Conservation (phyloP, 1,139 yeast genomes). For the Protomyces gravidus region DNA sequence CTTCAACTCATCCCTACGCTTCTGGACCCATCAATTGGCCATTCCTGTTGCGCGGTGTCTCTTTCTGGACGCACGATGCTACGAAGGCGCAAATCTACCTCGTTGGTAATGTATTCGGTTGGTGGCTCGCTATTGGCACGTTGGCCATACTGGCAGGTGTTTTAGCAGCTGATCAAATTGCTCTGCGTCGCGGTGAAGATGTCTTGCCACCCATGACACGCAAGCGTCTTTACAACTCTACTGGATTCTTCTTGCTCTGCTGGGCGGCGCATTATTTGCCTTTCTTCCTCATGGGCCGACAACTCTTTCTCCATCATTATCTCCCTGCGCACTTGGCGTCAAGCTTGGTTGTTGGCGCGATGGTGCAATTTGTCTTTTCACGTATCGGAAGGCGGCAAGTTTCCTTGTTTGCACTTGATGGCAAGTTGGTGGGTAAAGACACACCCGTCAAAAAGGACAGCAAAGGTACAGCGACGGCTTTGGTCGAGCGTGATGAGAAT, state of each 20-base stretch:
- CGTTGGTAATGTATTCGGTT: constrained; percentile 84
- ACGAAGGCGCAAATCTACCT: constrained; percentile 74
- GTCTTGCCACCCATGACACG: constrained; percentile 62
- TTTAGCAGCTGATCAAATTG: constrained; percentile 66
- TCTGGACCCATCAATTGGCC: constrained; percentile 95
- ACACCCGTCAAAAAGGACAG: constrained; percentile 4
- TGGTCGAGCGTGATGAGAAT: constrained; percentile 14
- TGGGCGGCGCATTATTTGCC: constrained; percentile 90
- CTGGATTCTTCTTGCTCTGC: constrained; percentile 79
- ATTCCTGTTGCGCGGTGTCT: constrained; percentile 81
- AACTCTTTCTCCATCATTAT: constrained; percentile 90
- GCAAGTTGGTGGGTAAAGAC: constrained; percentile 2
- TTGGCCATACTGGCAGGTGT: constrained; percentile 63
- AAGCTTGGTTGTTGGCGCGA: constrained; percentile 74
- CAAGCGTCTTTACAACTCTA: constrained; percentile 69
- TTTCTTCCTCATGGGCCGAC: constrained; percentile 87
- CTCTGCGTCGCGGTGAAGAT: constrained; percentile 64
- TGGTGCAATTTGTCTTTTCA: constrained; percentile 73
- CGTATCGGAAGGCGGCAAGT: constrained; percentile 15
- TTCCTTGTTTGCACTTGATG: constrained; percentile 1
- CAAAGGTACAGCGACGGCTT: neutral
- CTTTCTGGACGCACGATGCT: constrained; percentile 84
- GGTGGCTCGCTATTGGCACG: constrained; percentile 78
- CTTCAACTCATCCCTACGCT: constrained; percentile 92
- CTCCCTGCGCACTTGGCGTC: constrained; percentile 93